These are phyloP conservation scores for Raphidocelis subcapitata DNA, from an alignment of 139 green algal species.

Conservation along the genomic window DNA sequence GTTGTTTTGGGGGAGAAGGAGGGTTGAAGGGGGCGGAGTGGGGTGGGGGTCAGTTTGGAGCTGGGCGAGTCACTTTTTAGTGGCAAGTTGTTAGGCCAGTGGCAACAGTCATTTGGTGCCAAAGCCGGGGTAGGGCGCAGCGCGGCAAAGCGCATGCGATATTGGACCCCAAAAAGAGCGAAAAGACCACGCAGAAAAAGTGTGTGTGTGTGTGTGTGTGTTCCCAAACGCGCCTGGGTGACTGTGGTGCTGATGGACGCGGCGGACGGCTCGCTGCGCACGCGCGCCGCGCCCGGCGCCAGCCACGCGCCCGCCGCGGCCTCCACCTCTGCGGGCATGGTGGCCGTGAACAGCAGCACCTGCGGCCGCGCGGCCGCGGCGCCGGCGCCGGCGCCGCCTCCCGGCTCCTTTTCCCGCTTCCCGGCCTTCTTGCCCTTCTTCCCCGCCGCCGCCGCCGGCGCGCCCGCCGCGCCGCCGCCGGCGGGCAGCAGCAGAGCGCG, in stretches of 20 bases:
- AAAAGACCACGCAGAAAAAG: too few species aligned
- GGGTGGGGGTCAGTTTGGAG: not conserved
- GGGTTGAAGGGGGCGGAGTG: not conserved
- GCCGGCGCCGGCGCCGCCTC: not conserved
- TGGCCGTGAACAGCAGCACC: conserved; percentile 85
- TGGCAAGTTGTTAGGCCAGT: too few species aligned
- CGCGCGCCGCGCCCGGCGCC: not conserved
- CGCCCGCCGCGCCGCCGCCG: not conserved
- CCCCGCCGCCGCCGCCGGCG: not conserved
- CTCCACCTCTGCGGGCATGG: conserved; percentile 58
- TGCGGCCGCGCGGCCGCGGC: conserved; percentile 39
- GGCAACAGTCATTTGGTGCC: too few species aligned
- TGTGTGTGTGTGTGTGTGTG: too few species aligned
- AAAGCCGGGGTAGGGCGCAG: too few species aligned
- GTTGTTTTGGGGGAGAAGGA: not conserved
- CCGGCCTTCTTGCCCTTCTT: conserved; percentile 12
- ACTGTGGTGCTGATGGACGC: conserved; percentile 68
- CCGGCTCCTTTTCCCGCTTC: conserved; percentile 2
- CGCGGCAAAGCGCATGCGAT: too few species aligned
- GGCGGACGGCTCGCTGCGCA: conserved; percentile 18
- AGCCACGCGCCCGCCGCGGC: conserved; percentile 59
- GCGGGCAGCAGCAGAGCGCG: conserved; percentile 43
- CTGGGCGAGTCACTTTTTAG: not conserved
- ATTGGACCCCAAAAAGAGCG: too few species aligned
- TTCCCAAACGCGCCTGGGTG: conserved; percentile 61